phyloP scores from a whole-genome alignment of 129 eudicot species.

The Solidago caesia region DNA sequence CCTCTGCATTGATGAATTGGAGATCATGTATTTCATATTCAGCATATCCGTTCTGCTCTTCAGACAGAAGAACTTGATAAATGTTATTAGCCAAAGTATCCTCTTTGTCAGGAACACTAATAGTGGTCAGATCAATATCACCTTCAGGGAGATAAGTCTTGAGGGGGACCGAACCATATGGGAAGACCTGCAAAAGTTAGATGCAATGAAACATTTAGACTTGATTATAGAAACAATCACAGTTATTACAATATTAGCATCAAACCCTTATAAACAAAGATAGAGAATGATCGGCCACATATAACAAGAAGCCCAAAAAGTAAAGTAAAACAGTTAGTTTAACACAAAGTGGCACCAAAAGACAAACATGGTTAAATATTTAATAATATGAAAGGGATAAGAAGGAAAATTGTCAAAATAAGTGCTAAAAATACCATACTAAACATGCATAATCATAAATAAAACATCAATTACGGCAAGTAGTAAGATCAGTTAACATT shows the following conservation, averaged over 20 bases:
- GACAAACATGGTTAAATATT: too few species aligned
- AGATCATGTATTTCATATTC: conserved; percentile 55
- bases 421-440: background rate
- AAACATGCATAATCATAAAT: background rate
- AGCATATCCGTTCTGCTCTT: conserved; percentile 46
- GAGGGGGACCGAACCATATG: conserved; percentile 89
- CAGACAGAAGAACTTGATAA: conserved; percentile 42
- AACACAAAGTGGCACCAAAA: too few species aligned
- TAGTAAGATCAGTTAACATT: background rate
- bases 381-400: too few species aligned
- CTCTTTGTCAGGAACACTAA: conserved; percentile 35
- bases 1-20: conserved; percentile 88
- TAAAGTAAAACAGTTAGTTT: too few species aligned
- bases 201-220: background rate
- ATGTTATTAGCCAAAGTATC: conserved; percentile 47
- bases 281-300: too few species aligned
- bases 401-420: background rate
- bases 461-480: background rate
- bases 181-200: conserved; percentile 49
- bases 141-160: conserved; percentile 89
- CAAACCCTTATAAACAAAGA: too few species aligned
- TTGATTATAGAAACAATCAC: background rate
- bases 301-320: too few species aligned
- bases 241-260: background rate
- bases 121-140: conserved; percentile 75